These are phyloP conservation scores for Gymnopilus junonius DNA, from an alignment of 768 basidiomycete species.

Conservation along the genomic window DNA sequence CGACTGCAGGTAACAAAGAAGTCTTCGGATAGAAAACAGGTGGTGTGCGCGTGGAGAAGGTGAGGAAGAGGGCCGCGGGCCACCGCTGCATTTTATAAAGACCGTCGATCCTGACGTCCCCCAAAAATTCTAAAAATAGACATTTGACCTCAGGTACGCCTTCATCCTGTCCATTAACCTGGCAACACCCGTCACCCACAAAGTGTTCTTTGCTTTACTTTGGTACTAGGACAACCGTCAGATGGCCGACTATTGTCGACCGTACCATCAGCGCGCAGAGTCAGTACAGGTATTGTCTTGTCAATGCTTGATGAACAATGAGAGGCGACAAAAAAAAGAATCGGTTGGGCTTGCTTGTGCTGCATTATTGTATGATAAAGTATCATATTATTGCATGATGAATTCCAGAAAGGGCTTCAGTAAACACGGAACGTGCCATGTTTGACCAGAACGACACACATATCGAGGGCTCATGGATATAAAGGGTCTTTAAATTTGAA, in stretches of 20 bases:
- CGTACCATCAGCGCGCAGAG: background rate
- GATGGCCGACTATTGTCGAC: background rate
- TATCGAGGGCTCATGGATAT: no score
- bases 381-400: background rate
- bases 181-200: background rate
- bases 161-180: background rate
- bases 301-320: background rate
- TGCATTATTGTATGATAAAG: background rate
- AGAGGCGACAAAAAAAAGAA: background rate
- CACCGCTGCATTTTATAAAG: background rate
- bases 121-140: slow-evolving; percentile 3
- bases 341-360: background rate
- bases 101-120: background rate
- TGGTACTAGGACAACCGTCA: slow-evolving; percentile 1
- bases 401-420: background rate
- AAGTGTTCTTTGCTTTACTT: background rate
- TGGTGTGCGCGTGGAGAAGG: slow-evolving; percentile 20
- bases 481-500: no score
- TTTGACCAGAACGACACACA: background rate
- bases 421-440: background rate
- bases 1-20: background rate
- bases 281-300: background rate
- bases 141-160: background rate
- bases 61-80: background rate
- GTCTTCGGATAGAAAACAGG: slow-evolving; percentile 18